phyloP scores from a whole-genome alignment of 305 asterid species.

The Lippia alba region DNA sequence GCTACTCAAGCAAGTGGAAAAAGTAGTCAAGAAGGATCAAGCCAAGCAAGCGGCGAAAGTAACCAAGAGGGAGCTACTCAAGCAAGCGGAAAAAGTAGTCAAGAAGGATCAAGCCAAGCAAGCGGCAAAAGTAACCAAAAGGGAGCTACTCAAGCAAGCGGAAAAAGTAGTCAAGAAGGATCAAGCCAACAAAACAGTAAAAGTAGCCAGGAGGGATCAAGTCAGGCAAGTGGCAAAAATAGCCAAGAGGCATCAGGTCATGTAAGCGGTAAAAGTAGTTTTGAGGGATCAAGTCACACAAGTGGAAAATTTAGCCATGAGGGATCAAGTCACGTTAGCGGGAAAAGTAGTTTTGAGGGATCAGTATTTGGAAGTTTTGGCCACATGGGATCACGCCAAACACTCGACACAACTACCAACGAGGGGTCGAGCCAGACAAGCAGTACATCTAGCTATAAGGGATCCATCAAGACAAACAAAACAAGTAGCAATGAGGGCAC shows the following conservation, averaged over 20 bases:
- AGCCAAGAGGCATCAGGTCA: not conserved
- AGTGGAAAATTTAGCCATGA: no score
- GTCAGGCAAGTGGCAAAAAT: not conserved
- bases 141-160: not conserved
- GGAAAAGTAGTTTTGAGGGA: no score
- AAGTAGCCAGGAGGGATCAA: not conserved
- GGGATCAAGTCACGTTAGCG: no score
- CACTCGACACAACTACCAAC: no score
- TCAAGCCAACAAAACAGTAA: not conserved
- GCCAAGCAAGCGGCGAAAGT: not conserved
- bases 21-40: not conserved
- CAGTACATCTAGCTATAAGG: no score
- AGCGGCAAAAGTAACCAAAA: not conserved
- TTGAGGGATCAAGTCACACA: no score
- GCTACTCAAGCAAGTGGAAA: not conserved
- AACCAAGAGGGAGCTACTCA: not conserved
- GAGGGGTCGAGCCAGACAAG: no score
- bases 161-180: not conserved
- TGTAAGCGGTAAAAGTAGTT: not conserved
- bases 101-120: not conserved
- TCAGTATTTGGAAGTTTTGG: no score
- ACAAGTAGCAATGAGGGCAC: not conserved
- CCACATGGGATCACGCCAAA: no score
- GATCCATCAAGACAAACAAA: no score
- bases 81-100: not conserved